phyloP scores from a whole-genome alignment of 805 yeast genomes.

The Saturnispora galanensis region DNA sequence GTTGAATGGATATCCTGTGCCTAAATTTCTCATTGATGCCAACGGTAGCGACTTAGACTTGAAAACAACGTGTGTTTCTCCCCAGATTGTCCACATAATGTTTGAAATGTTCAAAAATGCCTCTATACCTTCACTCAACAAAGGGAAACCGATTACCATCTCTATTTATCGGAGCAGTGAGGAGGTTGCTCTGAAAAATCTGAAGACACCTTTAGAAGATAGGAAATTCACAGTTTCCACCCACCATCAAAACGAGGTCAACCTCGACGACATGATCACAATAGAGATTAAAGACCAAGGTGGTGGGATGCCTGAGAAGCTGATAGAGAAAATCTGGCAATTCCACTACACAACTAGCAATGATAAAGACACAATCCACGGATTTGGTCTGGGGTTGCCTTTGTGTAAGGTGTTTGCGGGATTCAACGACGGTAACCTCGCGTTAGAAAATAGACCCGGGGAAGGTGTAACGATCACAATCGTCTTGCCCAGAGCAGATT shows the following conservation, averaged over 20 bases:
- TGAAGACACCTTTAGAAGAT: neutral
- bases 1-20: conserved; percentile 25
- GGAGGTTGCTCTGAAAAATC: neutral
- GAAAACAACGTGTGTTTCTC: conserved; percentile 19
- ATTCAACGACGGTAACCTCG: conserved; percentile 21
- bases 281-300: conserved; percentile 23
- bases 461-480: conserved; percentile 20
- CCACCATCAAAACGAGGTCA: neutral
- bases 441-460: conserved; percentile 16
- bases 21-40: conserved; percentile 13
- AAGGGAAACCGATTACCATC: conserved; percentile 15
- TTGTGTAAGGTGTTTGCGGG: conserved; percentile 21
- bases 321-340: conserved; percentile 21
- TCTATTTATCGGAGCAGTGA: conserved; percentile 6
- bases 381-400: conserved; percentile 28
- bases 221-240: neutral
- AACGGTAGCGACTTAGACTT: neutral
- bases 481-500: conserved; percentile 15
- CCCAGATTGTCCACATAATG: conserved; percentile 23
- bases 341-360: conserved; percentile 24
- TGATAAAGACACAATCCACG: conserved; percentile 22
- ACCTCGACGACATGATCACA: neutral
- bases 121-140: conserved; percentile 21
- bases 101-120: conserved; percentile 26
- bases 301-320: conserved; percentile 20